These are phyloP conservation scores for Blastobotrys terrestris DNA, from an alignment of 805 yeast species.

Conservation along the genomic window DNA sequence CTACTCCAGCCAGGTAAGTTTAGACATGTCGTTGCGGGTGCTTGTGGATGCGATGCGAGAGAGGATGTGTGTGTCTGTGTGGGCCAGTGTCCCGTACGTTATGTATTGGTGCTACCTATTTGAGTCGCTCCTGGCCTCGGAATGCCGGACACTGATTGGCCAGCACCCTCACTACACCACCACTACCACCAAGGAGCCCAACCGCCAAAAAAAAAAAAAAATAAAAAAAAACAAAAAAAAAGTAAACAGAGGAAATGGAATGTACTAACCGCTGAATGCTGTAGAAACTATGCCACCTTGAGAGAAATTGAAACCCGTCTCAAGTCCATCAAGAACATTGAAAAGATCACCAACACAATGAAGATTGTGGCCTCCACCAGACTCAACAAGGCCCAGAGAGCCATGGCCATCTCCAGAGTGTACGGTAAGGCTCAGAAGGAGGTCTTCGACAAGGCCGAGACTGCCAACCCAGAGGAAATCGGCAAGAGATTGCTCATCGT, in stretches of 20 bases:
- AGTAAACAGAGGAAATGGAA: not conserved
- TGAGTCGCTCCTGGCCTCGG: not conserved
- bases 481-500: slow-evolving; percentile 77
- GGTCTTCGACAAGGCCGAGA: slow-evolving; percentile 77
- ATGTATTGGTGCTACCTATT: too few species aligned
- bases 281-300: slow-evolving; percentile 92
- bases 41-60: slow-evolving; percentile 1
- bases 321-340: slow-evolving; percentile 97
- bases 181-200: not conserved
- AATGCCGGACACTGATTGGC: slow-evolving; percentile 5
- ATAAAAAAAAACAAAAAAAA: not conserved
- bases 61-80: slow-evolving; percentile 4
- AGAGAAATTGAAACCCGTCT: slow-evolving; percentile 98
- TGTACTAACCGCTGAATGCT: too few species aligned
- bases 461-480: slow-evolving; percentile 46
- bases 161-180: not conserved
- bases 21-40: not conserved
- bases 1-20: slow-evolving; percentile 23
- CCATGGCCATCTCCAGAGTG: slow-evolving; percentile 81
- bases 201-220: not conserved
- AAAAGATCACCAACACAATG: slow-evolving; percentile 99
- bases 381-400: slow-evolving; percentile 90
- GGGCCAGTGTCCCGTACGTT: too few species aligned
- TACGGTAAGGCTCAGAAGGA: slow-evolving; percentile 75
- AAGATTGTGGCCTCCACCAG: slow-evolving; percentile 98